These are phyloP conservation scores for Apiosordaria backusii DNA, from an alignment of 495 filamentous ascomycete genomes.

Conservation along the genomic window DNA sequence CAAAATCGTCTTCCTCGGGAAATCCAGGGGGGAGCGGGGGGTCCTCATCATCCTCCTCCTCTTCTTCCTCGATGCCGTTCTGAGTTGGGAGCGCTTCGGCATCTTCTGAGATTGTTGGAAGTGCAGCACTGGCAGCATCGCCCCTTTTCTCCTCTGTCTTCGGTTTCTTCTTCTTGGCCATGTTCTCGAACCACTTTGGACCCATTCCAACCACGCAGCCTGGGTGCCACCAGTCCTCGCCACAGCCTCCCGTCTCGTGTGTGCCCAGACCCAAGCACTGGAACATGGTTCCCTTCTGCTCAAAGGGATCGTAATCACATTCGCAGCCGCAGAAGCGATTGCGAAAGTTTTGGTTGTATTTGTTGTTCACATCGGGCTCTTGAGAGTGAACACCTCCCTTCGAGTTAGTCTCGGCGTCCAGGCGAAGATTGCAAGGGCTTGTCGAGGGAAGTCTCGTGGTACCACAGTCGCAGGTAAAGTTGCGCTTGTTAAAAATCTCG, in stretches of 20 bases:
- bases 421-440: slow-evolving; percentile 71
- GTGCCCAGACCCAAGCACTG: slow-evolving; percentile 88
- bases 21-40: slow-evolving; percentile 74
- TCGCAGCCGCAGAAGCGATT: slow-evolving; percentile 91
- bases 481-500: slow-evolving; percentile 91
- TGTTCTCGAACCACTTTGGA: slow-evolving; percentile 52
- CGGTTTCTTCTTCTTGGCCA: slow-evolving; percentile 46
- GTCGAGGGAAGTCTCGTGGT: slow-evolving; percentile 71
- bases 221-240: slow-evolving; percentile 99
- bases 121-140: slow-evolving; percentile 15
- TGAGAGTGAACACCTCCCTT: slow-evolving; percentile 77
- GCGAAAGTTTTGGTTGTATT: slow-evolving; percentile 91
- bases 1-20: slow-evolving; percentile 82
- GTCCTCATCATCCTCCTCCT: slow-evolving; percentile 46
- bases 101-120: slow-evolving; percentile 43
- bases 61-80: slow-evolving; percentile 28
- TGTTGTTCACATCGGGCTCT: slow-evolving; percentile 66
- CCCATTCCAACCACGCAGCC: slow-evolving; percentile 84
- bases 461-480: slow-evolving; percentile 96
- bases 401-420: slow-evolving; percentile 65
- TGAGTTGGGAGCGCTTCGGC: slow-evolving; percentile 24
- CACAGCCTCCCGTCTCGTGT: slow-evolving; percentile 78
- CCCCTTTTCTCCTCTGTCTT: slow-evolving; percentile 16
- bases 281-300: slow-evolving; percentile 98
- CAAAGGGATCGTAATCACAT: slow-evolving; percentile 75